A percentile compares a stretch with the other conserved stretches of the same genome.
Evolutionary conservation across 2,329 filamentous ascomycete genomes (phyloP).

Genomic region (Ophiocordyceps camponoti-floridani): DNA sequence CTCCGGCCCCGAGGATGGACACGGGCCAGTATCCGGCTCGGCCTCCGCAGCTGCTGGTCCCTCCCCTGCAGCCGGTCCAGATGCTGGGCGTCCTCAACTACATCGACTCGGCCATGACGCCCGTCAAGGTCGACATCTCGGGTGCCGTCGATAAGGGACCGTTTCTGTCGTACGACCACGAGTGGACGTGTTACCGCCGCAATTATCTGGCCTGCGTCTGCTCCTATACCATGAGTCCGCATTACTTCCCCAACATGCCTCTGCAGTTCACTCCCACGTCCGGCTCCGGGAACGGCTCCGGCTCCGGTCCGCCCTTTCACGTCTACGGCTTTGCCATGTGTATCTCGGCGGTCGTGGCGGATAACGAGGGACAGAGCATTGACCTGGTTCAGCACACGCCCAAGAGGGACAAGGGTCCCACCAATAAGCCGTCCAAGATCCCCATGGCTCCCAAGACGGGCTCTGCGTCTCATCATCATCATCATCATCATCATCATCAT

Average conservation of each 20-base stretch:
- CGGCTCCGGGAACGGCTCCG: no score
- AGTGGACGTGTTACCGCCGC: slow-evolving; percentile 83
- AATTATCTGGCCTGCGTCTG: slow-evolving; percentile 84
- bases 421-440: slow-evolving; percentile 52
- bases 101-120: slow-evolving; percentile 25
- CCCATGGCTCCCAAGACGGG: slow-evolving; percentile 49
- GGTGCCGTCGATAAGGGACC: slow-evolving; percentile 82
- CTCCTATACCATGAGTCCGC: slow-evolving; percentile 51
- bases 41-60: slow-evolving; percentile 20
- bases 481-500: no score
- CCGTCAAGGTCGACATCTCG: slow-evolving; percentile 54
- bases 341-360: slow-evolving; percentile 69
- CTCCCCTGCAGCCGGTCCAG: slow-evolving; percentile 31
- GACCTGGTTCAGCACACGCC: slow-evolving; percentile 83
- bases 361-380: slow-evolving; percentile 55
- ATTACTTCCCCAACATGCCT: slow-evolving; percentile 21
- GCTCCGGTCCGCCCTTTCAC: slow-evolving; percentile 40
- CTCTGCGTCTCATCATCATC: slow-evolving; percentile 32
- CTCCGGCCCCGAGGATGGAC: slow-evolving; percentile 37
- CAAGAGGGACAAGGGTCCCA: slow-evolving; percentile 77
- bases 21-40: slow-evolving; percentile 17
- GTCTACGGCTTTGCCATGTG: slow-evolving; percentile 67
- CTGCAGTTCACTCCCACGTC: slow-evolving; percentile 28
- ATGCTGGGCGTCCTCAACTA: slow-evolving; percentile 45
- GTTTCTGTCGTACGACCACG: slow-evolving; percentile 52